A percentile compares a stretch with the other conserved stretches of the same genome.
phyloP scores from a whole-genome alignment of 2,329 filamentous ascomycete species.

The Rutstroemia sp. region DNA sequence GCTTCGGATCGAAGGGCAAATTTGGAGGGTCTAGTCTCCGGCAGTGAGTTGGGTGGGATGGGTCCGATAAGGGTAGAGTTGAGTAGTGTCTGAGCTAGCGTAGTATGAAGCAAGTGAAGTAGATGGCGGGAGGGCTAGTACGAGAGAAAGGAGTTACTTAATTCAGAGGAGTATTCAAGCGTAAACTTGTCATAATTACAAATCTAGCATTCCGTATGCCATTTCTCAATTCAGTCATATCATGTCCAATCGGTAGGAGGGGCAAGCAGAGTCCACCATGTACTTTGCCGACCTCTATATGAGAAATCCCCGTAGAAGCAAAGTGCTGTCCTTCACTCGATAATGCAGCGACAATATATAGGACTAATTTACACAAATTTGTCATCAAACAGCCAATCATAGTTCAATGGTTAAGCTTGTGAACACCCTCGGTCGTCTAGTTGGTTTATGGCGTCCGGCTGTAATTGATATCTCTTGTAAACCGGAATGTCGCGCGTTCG shows the following conservation, averaged over 20 bases:
- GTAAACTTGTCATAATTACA: too few relatives aligned
- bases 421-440: constrained; percentile 14
- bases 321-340: neutral
- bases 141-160: too few relatives aligned
- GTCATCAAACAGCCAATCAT: neutral
- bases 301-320: neutral
- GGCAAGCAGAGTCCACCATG: too few relatives aligned
- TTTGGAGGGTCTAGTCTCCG: neutral
- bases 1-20: neutral
- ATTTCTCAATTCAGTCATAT: too few relatives aligned
- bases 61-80: neutral
- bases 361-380: neutral
- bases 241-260: too few relatives aligned
- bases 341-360: neutral
- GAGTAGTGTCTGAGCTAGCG: neutral
- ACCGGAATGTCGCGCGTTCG: constrained; percentile 17
- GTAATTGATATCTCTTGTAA: constrained; percentile 10
- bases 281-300: too few relatives aligned
- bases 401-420: neutral
- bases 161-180: too few relatives aligned
- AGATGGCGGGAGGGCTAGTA: too few relatives aligned
- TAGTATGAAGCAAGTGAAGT: neutral
- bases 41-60: neutral
- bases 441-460: constrained; percentile 18
- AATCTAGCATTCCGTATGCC: too few relatives aligned